phyloP scores from a whole-genome alignment of 768 basidiomycete genomes.

The Pholiota microspora region DNA sequence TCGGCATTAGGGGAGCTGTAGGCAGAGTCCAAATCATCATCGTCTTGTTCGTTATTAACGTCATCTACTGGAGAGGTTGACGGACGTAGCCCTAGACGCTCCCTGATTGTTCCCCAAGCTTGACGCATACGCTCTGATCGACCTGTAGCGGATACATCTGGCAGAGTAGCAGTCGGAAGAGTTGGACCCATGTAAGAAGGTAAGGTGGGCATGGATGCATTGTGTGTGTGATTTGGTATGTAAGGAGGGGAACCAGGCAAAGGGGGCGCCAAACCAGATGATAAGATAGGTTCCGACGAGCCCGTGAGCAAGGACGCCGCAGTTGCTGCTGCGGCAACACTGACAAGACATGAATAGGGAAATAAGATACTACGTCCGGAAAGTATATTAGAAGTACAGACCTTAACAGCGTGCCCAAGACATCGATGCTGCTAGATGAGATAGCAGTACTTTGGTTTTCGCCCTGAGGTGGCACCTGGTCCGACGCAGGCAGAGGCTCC shows the following conservation, averaged over 20 bases:
- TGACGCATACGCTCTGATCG: constrained; percentile 54
- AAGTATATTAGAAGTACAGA: constrained; percentile 28
- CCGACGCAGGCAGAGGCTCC: neutral
- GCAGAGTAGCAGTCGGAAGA: constrained; percentile 42
- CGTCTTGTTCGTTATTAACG: neutral
- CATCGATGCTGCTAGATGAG: constrained; percentile 77
- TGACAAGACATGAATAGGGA: constrained; percentile 23
- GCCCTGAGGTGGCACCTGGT: neutral
- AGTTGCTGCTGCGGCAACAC: constrained; percentile 90
- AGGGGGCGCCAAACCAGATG: constrained; percentile 49
- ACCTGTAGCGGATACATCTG: constrained; percentile 28
- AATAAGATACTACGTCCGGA: neutral
- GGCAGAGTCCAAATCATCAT: neutral
- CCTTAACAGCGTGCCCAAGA: constrained; percentile 82
- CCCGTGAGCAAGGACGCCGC: constrained; percentile 82
- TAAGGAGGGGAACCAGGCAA: constrained; percentile 9
- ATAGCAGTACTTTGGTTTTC: constrained; percentile 32
- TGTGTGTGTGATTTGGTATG: constrained; percentile 28
- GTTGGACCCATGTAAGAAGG: constrained; percentile 32
- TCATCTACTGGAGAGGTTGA: constrained; percentile 15
- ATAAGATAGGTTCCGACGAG: constrained; percentile 62
- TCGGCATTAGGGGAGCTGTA: constrained; percentile 2
- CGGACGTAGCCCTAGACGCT: constrained; percentile 56
- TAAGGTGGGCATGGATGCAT: constrained; percentile 23
- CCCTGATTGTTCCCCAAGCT: constrained; percentile 67